Conservation (phyloP, 164 flowering plant genomes). For the Berberis vulgaris region DNA sequence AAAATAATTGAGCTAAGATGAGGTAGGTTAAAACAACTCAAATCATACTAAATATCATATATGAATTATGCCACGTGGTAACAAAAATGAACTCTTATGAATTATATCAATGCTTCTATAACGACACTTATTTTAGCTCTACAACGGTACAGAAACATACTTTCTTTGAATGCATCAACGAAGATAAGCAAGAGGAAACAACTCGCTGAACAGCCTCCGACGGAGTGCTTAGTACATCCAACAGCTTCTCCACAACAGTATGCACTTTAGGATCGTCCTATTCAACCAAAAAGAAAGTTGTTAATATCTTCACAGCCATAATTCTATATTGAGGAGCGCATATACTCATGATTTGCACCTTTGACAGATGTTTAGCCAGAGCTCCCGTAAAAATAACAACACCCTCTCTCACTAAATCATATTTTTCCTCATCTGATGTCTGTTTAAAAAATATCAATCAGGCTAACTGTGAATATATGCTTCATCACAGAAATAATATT, state of each 20-base stretch:
- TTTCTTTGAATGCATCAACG: constrained; percentile 79
- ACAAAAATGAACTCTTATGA: too few species aligned
- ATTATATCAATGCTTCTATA: too few species aligned
- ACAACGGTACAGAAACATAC: constrained; percentile 29
- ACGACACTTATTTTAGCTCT: neutral
- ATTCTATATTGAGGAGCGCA: neutral
- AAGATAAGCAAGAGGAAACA: constrained; percentile 84
- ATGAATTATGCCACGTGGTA: too few species aligned
- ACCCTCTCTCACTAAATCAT: constrained; percentile 97
- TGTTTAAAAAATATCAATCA: constrained; percentile 13
- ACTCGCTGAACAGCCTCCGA: constrained; percentile 99
- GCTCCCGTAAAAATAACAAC: constrained; percentile 98
- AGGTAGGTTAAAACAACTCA: too few species aligned
- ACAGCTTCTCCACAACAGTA: constrained; percentile 82
- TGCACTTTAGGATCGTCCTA: constrained; percentile 98
- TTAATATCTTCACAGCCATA: neutral
- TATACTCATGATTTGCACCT: constrained; percentile 32
- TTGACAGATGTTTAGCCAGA: constrained; percentile 80
- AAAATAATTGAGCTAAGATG: too few species aligned
- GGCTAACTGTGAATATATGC: neutral
- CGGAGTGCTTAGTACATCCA: constrained; percentile 95
- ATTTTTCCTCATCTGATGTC: constrained; percentile 89
- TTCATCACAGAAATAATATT: too few species aligned
- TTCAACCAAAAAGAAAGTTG: constrained; percentile 5
- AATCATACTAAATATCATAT: too few species aligned